These are phyloP conservation scores for Amanita rubescens DNA, from an alignment of 768 basidiomycete species.

Conservation along the genomic window DNA sequence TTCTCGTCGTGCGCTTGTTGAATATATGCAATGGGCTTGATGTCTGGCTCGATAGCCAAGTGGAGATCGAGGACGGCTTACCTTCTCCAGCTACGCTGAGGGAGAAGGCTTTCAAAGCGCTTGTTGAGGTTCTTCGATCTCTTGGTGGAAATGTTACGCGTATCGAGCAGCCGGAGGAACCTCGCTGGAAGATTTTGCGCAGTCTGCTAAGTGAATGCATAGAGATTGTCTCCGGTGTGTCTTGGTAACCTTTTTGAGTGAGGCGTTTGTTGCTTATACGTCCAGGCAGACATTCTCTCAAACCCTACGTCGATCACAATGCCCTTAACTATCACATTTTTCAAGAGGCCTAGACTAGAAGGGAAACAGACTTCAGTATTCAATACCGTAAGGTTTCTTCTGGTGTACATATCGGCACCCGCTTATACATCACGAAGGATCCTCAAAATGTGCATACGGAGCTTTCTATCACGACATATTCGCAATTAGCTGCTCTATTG, in stretches of 20 bases:
- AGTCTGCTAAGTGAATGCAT: constrained; percentile 34
- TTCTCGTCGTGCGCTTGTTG: no score
- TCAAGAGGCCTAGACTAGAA: constrained; percentile 27
- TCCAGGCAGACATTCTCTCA: constrained; percentile 28
- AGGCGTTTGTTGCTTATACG: not conserved
- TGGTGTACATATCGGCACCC: not conserved
- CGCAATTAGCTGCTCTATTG: constrained; percentile 40
- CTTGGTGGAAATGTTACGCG: constrained; percentile 32
- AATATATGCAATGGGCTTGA: no score
- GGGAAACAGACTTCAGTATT: not conserved
- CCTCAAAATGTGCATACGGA: constrained; percentile 25
- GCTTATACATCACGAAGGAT: constrained; percentile 21
- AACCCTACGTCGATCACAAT: constrained; percentile 25
- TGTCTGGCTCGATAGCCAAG: not conserved
- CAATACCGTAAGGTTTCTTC: not conserved
- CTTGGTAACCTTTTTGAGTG: not conserved
- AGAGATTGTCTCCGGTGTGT: constrained; percentile 33
- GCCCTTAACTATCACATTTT: constrained; percentile 32
- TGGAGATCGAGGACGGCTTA: constrained; percentile 25
- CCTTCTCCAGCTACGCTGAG: constrained; percentile 43
- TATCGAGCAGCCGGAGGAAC: constrained; percentile 21
- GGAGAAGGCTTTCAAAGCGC: constrained; percentile 35
- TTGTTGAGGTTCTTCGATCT: constrained; percentile 38
- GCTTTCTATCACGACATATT: constrained; percentile 28
- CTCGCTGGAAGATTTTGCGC: constrained; percentile 36